phyloP scores from a whole-genome alignment of 306 rosid genomes.

The Dryas octopetala region DNA sequence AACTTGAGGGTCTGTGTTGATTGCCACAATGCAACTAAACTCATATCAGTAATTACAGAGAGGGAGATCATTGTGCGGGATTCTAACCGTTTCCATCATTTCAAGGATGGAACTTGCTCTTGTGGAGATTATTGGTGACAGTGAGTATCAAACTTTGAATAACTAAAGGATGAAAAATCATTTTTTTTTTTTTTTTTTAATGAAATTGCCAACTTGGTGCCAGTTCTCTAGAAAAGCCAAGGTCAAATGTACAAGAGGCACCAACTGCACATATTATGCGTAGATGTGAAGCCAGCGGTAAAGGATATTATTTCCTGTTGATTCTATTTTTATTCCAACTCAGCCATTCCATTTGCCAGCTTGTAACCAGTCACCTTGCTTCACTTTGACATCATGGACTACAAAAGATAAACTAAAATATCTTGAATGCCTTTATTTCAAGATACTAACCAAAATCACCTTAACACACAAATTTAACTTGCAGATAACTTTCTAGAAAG shows the following conservation, averaged over 20 bases:
- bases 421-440: too few species aligned
- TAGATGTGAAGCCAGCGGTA: background rate
- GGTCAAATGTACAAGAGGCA: constrained; percentile 2
- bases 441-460: too few species aligned
- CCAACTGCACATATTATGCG: background rate
- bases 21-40: constrained; percentile 43
- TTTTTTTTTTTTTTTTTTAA: background rate
- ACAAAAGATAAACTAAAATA: background rate
- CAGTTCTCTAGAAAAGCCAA: background rate
- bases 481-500: too few species aligned
- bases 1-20: constrained; percentile 56
- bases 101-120: constrained; percentile 50
- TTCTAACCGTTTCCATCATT: constrained; percentile 54
- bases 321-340: background rate
- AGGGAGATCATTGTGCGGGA: constrained; percentile 56
- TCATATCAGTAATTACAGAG: constrained; percentile 37
- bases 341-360: constrained; percentile 2
- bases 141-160: background rate
- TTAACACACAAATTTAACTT: too few species aligned
- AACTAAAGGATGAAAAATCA: background rate
- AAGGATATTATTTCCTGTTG: background rate
- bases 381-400: constrained; percentile 5
- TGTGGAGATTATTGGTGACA: constrained; percentile 58
- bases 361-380: constrained; percentile 8
- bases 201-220: background rate